Percentiles rank a stretch among this genome's conserved stretches.
Evolutionary conservation across 179 eudicot species (phyloP).

Genomic region (Carnegiea gigantea): DNA sequence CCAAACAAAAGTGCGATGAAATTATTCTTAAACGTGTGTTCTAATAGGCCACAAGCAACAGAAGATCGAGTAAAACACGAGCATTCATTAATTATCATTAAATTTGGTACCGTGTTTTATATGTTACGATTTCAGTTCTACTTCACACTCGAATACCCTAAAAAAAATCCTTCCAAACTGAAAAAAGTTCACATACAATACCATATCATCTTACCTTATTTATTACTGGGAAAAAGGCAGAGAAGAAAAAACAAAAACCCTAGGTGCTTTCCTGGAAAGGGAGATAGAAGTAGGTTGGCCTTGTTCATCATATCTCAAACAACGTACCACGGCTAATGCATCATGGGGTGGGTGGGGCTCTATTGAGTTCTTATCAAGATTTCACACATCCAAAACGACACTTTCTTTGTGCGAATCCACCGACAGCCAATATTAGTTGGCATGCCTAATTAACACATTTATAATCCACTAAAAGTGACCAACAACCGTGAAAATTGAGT

Average conservation of each 20-base stretch:
- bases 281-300: not conserved
- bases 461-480: not conserved
- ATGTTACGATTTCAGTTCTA: no score
- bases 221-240: not conserved
- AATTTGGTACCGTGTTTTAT: no score
- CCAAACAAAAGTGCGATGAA: no score
- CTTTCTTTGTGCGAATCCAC: not conserved
- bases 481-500: not conserved
- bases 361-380: no score
- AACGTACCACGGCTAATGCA: not conserved
- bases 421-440: conserved; percentile 12
- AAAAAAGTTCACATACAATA: no score
- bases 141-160: no score
- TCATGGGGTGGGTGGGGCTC: conserved; percentile 10
- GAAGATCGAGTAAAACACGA: no score
- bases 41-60: no score
- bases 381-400: not conserved
- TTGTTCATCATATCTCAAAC: not conserved
- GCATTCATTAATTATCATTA: no score
- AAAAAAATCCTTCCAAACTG: no score
- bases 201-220: not conserved
- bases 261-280: not conserved
- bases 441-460: not conserved
- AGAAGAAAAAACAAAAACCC: no score
- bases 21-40: no score